A percentile compares a stretch with the other conserved stretches of the same genome.
phyloP scores from a whole-genome alignment of 2,329 filamentous ascomycete species.

The Berkeleyomyces basicola region DNA sequence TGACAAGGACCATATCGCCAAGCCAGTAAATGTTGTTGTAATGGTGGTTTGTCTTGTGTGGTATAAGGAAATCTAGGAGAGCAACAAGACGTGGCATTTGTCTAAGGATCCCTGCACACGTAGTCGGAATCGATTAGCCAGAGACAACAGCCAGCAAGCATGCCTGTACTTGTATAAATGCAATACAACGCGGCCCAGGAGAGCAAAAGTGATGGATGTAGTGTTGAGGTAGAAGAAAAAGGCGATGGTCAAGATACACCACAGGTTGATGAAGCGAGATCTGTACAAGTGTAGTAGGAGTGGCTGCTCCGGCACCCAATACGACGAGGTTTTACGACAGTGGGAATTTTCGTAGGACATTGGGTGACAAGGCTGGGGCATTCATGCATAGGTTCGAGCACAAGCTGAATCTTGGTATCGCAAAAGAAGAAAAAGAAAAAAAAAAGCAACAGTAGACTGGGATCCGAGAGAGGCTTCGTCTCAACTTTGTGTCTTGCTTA shows the following conservation, averaged over 20 bases:
- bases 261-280: background rate
- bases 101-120: background rate
- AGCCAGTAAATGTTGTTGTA: background rate
- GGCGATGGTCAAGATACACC: constrained; percentile 1
- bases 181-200: background rate
- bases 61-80: background rate
- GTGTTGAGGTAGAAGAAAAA: background rate
- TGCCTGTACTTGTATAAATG: background rate
- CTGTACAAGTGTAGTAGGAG: background rate
- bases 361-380: too few relatives aligned
- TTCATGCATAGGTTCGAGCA: too few relatives aligned
- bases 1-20: background rate
- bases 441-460: background rate
- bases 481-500: background rate
- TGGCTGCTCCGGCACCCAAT: background rate
- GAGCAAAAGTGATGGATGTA: background rate
- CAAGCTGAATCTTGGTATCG: background rate
- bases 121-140: background rate
- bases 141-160: background rate
- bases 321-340: too few relatives aligned
- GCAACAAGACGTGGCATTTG: background rate
- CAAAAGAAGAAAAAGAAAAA: background rate
- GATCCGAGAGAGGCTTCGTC: background rate
- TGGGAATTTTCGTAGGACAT: too few relatives aligned
- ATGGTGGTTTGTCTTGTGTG: background rate